Conservation (phyloP, 2,329 filamentous ascomycete species). For the Microdochium bolleyi region DNA sequence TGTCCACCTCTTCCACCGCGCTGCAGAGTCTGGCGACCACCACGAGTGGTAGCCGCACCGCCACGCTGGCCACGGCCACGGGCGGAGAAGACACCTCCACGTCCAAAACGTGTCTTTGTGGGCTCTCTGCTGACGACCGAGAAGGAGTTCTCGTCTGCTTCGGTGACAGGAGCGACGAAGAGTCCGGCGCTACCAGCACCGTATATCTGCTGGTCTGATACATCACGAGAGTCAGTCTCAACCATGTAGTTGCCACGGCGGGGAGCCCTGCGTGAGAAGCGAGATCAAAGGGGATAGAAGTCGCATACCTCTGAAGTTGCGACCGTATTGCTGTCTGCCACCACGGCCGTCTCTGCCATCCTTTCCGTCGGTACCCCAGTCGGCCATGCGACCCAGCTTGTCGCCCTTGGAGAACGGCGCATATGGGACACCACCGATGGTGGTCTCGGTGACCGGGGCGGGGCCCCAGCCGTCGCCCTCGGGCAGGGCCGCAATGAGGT, state of each 20-base stretch:
- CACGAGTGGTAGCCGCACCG: slow-evolving; percentile 56
- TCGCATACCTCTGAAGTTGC: slow-evolving; percentile 77
- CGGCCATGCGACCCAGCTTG: slow-evolving; percentile 97
- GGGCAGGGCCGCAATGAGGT: slow-evolving; percentile 64
- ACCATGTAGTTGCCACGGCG: too few relatives aligned
- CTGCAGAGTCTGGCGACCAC: slow-evolving; percentile 57
- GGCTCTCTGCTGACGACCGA: slow-evolving; percentile 95
- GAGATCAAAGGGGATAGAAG: neutral
- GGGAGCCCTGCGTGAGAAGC: neutral
- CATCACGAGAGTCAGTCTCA: slow-evolving; percentile 2
- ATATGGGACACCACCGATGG: slow-evolving; percentile 89
- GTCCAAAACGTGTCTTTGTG: slow-evolving; percentile 77
- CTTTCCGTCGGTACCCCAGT: slow-evolving; percentile 92
- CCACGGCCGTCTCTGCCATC: slow-evolving; percentile 64
- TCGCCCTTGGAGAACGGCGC: slow-evolving; percentile 98
- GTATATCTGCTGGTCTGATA: slow-evolving; percentile 88
- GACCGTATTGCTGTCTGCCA: slow-evolving; percentile 81
- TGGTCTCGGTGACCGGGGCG: slow-evolving; percentile 72
- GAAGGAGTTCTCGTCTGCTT: slow-evolving; percentile 88
- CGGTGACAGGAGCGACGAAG: slow-evolving; percentile 84
- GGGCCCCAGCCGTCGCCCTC: slow-evolving; percentile 84
- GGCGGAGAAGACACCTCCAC: slow-evolving; percentile 76
- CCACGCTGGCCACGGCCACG: slow-evolving; percentile 73
- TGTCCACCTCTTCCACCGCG: slow-evolving; percentile 63
- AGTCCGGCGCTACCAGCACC: slow-evolving; percentile 78